These are phyloP conservation scores for Fusarium phyllophilum DNA, from an alignment of 2,329 filamentous ascomycete species.

Conservation along the genomic window DNA sequence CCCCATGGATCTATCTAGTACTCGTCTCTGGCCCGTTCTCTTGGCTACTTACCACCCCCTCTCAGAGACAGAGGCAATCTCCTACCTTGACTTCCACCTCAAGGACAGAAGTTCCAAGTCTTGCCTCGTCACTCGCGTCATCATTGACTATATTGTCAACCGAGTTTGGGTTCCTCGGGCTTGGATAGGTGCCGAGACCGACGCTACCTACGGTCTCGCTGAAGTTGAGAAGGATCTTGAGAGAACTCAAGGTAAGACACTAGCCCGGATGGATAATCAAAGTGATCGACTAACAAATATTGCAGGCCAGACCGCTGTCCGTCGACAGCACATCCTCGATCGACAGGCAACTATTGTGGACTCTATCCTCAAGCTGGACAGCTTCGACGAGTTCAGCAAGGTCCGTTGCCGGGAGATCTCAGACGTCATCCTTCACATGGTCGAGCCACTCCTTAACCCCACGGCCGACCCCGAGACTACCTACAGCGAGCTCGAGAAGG, in stretches of 20 bases:
- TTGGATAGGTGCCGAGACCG: conserved; percentile 52
- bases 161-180: conserved; percentile 53
- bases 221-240: conserved; percentile 52
- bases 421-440: conserved; percentile 49
- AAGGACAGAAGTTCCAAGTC: conserved; percentile 53
- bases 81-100: conserved; percentile 55
- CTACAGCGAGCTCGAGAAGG: conserved; percentile 54
- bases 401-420: conserved; percentile 56
- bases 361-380: conserved; percentile 50
- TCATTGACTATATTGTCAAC: conserved; percentile 56
- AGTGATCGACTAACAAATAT: conserved; percentile 6
- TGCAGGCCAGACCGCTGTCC: conserved; percentile 48
- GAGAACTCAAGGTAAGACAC: conserved; percentile 46
- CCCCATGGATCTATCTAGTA: conserved; percentile 43
- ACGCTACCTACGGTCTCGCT: conserved; percentile 49
- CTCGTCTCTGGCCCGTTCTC: conserved; percentile 51
- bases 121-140: conserved; percentile 55
- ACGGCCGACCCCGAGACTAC: conserved; percentile 49
- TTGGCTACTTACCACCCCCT: conserved; percentile 52
- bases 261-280: too few species aligned
- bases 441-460: conserved; percentile 54
- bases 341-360: conserved; percentile 51
- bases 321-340: conserved; percentile 54
- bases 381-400: conserved; percentile 46
- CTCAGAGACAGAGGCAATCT: conserved; percentile 51